Percentiles rank a stretch among this genome's conserved stretches.
phyloP scores from a whole-genome alignment of 805 yeast genomes.

The Schizosaccharomyces octosporus region DNA sequence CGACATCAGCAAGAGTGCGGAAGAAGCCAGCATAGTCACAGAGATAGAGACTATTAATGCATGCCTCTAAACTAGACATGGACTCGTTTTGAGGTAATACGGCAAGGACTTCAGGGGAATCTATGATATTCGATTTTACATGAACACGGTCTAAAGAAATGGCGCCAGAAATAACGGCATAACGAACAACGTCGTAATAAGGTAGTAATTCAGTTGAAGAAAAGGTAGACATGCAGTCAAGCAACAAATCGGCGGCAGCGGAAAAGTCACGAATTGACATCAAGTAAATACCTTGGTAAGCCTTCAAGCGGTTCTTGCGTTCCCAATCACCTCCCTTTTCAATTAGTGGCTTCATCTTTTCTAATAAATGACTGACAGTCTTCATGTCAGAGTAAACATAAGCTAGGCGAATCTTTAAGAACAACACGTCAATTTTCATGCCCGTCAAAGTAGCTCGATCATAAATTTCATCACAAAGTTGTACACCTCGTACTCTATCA shows the following conservation, averaged over 20 bases:
- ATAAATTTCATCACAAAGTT: slow-evolving; percentile 20
- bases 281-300: slow-evolving; percentile 64
- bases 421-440: slow-evolving; percentile 37
- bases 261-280: slow-evolving; percentile 67
- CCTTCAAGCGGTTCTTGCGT: slow-evolving; percentile 80
- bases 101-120: slow-evolving; percentile 78
- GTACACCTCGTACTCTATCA: slow-evolving; percentile 45
- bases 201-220: slow-evolving; percentile 75
- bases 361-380: slow-evolving; percentile 46
- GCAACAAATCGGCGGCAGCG: slow-evolving; percentile 63
- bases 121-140: slow-evolving; percentile 60
- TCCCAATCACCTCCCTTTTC: slow-evolving; percentile 99
- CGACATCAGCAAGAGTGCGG: slow-evolving; percentile 49
- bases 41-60: slow-evolving; percentile 68
- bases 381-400: slow-evolving; percentile 61
- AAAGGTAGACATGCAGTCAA: slow-evolving; percentile 83
- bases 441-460: not conserved
- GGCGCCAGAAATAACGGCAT: slow-evolving; percentile 72
- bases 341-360: slow-evolving; percentile 37
- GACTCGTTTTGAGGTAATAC: slow-evolving; percentile 45
- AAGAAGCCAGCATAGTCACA: slow-evolving; percentile 69
- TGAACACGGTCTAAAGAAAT: slow-evolving; percentile 62
- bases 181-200: slow-evolving; percentile 73
- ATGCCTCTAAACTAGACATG: slow-evolving; percentile 54
- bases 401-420: slow-evolving; percentile 71